These are phyloP conservation scores for Xylaria sp. DNA, from an alignment of 495 filamentous ascomycete genomes.

Conservation along the genomic window DNA sequence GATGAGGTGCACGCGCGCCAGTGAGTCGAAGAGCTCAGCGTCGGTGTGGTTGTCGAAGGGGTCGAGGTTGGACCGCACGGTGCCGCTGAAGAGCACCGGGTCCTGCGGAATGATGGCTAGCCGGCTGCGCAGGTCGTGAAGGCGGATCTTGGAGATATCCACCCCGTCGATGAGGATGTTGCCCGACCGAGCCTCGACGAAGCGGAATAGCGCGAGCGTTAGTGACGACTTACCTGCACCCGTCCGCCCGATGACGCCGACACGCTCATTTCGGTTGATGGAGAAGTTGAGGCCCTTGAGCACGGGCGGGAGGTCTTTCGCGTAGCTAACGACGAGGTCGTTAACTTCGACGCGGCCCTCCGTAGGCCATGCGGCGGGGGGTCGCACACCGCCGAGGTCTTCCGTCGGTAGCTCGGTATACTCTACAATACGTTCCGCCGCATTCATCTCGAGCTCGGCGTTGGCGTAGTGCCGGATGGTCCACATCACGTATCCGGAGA, in stretches of 20 bases:
- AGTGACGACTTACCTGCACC: slow-evolving; percentile 88
- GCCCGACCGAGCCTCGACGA: slow-evolving; percentile 75
- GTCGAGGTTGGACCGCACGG: slow-evolving; percentile 82
- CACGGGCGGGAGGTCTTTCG: slow-evolving; percentile 75
- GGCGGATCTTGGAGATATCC: slow-evolving; percentile 75
- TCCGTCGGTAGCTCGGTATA: slow-evolving; percentile 78
- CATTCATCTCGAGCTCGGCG: slow-evolving; percentile 83
- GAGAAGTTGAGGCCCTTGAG: slow-evolving; percentile 77
- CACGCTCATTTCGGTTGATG: slow-evolving; percentile 73
- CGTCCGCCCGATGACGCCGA: slow-evolving; percentile 86
- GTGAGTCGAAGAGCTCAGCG: slow-evolving; percentile 72
- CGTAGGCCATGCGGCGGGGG: slow-evolving; percentile 81
- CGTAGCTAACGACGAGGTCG: slow-evolving; percentile 77
- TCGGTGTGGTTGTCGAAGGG: slow-evolving; percentile 78
- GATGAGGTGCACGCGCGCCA: slow-evolving; percentile 79
- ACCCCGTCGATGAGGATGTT: slow-evolving; percentile 77
- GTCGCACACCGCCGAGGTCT: slow-evolving; percentile 61
- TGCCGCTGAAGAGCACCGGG: slow-evolving; percentile 86
- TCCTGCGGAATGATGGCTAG: slow-evolving; percentile 88
- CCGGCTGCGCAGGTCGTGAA: slow-evolving; percentile 74
- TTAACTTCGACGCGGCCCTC: slow-evolving; percentile 76
- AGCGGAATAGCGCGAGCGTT: slow-evolving; percentile 83
- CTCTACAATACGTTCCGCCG: slow-evolving; percentile 81
- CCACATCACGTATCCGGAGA: slow-evolving; percentile 61
- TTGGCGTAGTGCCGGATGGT: slow-evolving; percentile 67